phyloP scores from a whole-genome alignment of 140 eudicot genomes.

The Oenanthe javanica region DNA sequence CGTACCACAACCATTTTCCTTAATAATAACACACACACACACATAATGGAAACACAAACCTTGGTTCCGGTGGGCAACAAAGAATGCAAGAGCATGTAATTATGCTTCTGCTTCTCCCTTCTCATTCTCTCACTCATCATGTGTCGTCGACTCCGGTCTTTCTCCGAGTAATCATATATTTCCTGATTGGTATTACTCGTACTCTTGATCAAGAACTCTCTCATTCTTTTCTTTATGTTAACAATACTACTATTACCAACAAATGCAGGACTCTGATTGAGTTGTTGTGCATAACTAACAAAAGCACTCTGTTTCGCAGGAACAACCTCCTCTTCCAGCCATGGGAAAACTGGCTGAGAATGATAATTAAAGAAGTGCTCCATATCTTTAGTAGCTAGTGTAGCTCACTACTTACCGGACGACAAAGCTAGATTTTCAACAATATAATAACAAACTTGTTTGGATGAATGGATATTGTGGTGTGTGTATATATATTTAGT shows the following conservation, averaged over 20 bases:
- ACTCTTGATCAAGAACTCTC: conserved; percentile 24
- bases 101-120: conserved; percentile 30
- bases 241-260: not conserved
- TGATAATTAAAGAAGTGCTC: conserved; percentile 17
- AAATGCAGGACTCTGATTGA: not conserved
- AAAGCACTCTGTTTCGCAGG: conserved; percentile 22
- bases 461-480: not conserved
- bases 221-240: conserved; percentile 28
- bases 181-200: not conserved
- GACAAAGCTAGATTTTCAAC: not conserved
- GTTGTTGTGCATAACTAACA: not conserved
- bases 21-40: too few relatives aligned
- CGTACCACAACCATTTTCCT: too few relatives aligned
- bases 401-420: not conserved
- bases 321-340: conserved; percentile 3
- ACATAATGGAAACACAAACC: conserved; percentile 10
- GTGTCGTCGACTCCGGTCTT: conserved; percentile 22
- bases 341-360: not conserved
- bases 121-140: conserved; percentile 36
- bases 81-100: conserved; percentile 21
- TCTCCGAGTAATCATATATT: conserved; percentile 1
- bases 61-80: conserved; percentile 30
- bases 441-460: not conserved
- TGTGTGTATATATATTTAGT: not conserved
- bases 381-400: conserved; percentile 2